Percentiles rank a stretch among this genome's conserved stretches.
Evolutionary conservation across 768 basidiomycete species (phyloP).

Genomic region (Boletus subcaerulescens): DNA sequence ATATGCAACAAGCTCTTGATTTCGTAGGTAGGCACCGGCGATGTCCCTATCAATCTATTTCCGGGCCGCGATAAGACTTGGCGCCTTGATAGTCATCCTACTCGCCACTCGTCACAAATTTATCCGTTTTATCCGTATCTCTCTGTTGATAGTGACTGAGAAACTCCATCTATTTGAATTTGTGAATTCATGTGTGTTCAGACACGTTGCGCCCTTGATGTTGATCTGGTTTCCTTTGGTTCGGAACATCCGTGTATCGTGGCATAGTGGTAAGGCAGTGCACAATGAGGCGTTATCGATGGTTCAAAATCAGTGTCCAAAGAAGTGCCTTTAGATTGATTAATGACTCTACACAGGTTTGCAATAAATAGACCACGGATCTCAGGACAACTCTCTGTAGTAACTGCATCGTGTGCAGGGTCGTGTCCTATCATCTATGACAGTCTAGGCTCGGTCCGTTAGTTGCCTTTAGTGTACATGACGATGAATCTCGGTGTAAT

Average conservation of each 20-base stretch:
- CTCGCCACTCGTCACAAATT: not conserved
- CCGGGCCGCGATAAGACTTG: conserved; percentile 17
- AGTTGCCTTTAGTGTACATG: conserved; percentile 49
- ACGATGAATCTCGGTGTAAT: conserved; percentile 57
- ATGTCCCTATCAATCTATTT: conserved; percentile 10
- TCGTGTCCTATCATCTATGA: conserved; percentile 1
- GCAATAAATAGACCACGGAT: conserved; percentile 22
- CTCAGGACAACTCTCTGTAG: conserved; percentile 18
- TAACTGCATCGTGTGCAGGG: conserved; percentile 17
- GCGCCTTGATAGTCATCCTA: not conserved
- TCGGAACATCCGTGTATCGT: conserved; percentile 16
- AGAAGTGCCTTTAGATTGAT: conserved; percentile 24
- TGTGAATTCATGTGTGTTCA: conserved; percentile 6
- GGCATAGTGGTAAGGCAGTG: conserved; percentile 18
- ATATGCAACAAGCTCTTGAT: conserved; percentile 5
- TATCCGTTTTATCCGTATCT: conserved; percentile 17
- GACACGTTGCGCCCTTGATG: conserved; percentile 30
- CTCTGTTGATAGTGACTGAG: conserved; percentile 16
- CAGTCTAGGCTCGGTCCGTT: conserved; percentile 18
- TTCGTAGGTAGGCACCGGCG: not conserved
- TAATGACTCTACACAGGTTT: conserved; percentile 19
- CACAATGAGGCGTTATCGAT: conserved; percentile 29
- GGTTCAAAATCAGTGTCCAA: conserved; percentile 4
- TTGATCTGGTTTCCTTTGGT: conserved; percentile 13
- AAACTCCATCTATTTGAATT: conserved; percentile 30